Conservation (phyloP, 495 filamentous ascomycete species). For the Aspergillus incahuasiensis region DNA sequence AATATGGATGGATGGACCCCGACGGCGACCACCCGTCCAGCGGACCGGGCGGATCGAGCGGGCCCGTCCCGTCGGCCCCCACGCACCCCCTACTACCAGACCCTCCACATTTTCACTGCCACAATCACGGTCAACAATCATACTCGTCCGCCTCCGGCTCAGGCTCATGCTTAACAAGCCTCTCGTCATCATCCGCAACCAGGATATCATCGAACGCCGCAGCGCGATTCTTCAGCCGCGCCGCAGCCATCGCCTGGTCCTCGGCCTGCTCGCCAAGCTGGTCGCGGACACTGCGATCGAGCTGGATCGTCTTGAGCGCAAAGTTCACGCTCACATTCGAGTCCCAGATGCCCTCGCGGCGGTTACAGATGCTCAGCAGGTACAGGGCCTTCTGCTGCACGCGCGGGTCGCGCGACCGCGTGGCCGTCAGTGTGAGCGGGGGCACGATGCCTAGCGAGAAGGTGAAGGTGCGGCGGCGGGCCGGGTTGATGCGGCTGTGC, state of each 20-base stretch:
- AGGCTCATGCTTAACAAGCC: neutral
- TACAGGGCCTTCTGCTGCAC: constrained; percentile 3
- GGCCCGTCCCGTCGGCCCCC: no score
- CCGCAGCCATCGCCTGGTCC: neutral
- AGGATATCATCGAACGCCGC: constrained; percentile 1
- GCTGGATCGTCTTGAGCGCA: neutral
- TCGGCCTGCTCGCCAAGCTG: neutral
- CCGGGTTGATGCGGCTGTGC: neutral
- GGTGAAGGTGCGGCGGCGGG: constrained; percentile 1
- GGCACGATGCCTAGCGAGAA: constrained; percentile 8
- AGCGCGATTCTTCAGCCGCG: constrained; percentile 3
- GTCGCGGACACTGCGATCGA: neutral
- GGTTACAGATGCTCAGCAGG: constrained; percentile 4
- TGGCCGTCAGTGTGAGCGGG: constrained; percentile 1
- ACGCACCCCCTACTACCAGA: no score
- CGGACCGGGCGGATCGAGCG: no score
- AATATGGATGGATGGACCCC: no score
- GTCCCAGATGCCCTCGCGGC: constrained; percentile 12
- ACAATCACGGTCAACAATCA: no score
- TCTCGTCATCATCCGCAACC: neutral
- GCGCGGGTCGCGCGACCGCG: constrained; percentile 1
- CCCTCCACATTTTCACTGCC: no score
- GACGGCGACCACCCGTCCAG: no score
- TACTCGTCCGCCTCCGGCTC: neutral
- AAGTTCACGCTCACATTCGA: neutral